These are phyloP conservation scores for Lepiota brunneoincarnata DNA, from an alignment of 768 basidiomycete genomes.

Conservation along the genomic window DNA sequence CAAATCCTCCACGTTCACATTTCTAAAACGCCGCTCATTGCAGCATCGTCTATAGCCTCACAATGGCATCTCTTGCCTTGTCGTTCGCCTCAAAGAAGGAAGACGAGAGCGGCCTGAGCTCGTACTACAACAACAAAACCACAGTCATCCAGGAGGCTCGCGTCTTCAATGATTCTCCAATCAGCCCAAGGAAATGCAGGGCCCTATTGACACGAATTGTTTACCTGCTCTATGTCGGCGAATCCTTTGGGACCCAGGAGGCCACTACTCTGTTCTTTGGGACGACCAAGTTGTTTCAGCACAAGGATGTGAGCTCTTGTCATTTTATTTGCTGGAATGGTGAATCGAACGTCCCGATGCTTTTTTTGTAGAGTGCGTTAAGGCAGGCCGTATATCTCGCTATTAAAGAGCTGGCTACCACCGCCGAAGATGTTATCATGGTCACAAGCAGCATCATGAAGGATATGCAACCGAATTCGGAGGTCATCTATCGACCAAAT, in stretches of 20 bases:
- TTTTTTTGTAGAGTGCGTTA: slow-evolving; percentile 69
- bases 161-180: slow-evolving; percentile 98
- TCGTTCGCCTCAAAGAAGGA: slow-evolving; percentile 92
- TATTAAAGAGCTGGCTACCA: slow-evolving; percentile 93
- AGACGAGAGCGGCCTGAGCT: slow-evolving; percentile 90
- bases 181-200: slow-evolving; percentile 96
- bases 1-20: slow-evolving; percentile 42
- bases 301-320: slow-evolving; percentile 85
- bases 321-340: slow-evolving; percentile 4
- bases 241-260: slow-evolving; percentile 92
- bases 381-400: slow-evolving; percentile 98
- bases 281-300: slow-evolving; percentile 97
- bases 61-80: slow-evolving; percentile 58
- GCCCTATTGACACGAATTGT: slow-evolving; percentile 95
- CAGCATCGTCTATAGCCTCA: slow-evolving; percentile 17
- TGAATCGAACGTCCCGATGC: not conserved
- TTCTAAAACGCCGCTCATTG: slow-evolving; percentile 9
- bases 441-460: slow-evolving; percentile 99
- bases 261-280: slow-evolving; percentile 98
- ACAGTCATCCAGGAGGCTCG: slow-evolving; percentile 98
- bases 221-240: slow-evolving; percentile 94
- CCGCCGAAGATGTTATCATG: slow-evolving; percentile 99
- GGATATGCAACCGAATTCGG: slow-evolving; percentile 99
- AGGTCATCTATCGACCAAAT: slow-evolving; percentile 98
- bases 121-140: slow-evolving; percentile 95